These are phyloP conservation scores for Kurtzmaniella quercitrusa DNA, from an alignment of 1,139 yeast genomes.

Conservation along the genomic window DNA sequence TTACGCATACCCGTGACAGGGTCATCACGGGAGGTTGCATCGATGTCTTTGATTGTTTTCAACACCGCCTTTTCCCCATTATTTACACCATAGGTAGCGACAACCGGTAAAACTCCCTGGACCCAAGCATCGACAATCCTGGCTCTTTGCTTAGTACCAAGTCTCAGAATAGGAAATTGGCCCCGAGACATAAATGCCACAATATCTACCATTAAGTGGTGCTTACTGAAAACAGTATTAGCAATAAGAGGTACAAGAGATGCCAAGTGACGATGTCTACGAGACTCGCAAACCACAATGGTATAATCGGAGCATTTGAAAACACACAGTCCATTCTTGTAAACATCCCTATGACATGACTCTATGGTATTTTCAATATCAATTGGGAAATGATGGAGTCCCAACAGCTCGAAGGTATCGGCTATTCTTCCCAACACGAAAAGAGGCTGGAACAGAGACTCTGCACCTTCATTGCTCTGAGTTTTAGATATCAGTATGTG, in stretches of 20 bases:
- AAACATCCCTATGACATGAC: conserved; percentile 55
- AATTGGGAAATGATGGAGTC: conserved; percentile 83
- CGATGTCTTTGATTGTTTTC: conserved; percentile 48
- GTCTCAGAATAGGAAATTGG: conserved; percentile 62
- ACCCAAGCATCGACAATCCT: conserved; percentile 58
- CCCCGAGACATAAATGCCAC: conserved; percentile 73
- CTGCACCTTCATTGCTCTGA: conserved; percentile 8
- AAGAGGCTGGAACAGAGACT: conserved; percentile 61
- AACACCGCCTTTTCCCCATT: conserved; percentile 66
- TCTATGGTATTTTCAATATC: conserved; percentile 81
- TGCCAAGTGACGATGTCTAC: conserved; percentile 49
- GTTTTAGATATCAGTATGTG: conserved; percentile 53
- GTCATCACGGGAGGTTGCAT: conserved; percentile 35
- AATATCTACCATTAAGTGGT: conserved; percentile 80
- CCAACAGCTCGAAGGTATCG: conserved; percentile 87
- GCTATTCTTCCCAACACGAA: conserved; percentile 83
- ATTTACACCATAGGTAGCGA: conserved; percentile 49
- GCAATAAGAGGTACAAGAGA: conserved; percentile 81
- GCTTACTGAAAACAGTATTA: conserved; percentile 72
- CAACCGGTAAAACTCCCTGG: conserved; percentile 42
- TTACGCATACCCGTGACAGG: conserved; percentile 42
- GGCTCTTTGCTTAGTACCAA: conserved; percentile 75
- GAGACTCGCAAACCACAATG: conserved; percentile 73
- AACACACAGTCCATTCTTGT: conserved; percentile 59
- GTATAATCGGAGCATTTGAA: conserved; percentile 83